A percentile compares a stretch with the other conserved stretches of the same genome.
Evolutionary conservation across 768 basidiomycete species (phyloP).

Genomic region (Naganishia vishniacii): DNA sequence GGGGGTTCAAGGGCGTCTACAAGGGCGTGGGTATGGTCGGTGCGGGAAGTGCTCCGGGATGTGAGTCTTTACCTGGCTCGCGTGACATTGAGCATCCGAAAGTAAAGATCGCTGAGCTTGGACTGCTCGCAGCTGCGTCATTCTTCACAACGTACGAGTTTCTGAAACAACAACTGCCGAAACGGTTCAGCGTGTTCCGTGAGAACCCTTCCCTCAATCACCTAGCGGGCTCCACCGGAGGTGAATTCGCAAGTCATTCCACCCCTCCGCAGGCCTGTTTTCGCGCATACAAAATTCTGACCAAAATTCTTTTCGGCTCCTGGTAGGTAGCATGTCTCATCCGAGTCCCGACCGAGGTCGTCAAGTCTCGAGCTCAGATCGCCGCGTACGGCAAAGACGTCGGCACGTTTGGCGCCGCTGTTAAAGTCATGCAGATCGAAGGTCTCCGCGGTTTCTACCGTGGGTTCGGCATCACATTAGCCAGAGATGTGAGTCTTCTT

Average conservation of each 20-base stretch:
- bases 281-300: not conserved
- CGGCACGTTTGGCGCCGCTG: slow-evolving; percentile 42
- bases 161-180: slow-evolving; percentile 68
- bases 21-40: slow-evolving; percentile 89
- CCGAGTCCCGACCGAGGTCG: slow-evolving; percentile 90
- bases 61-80: slow-evolving; percentile 51
- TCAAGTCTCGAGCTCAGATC: slow-evolving; percentile 88
- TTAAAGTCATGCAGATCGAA: slow-evolving; percentile 53
- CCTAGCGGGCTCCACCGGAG: slow-evolving; percentile 55
- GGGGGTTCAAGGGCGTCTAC: slow-evolving; percentile 86
- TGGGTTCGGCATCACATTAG: slow-evolving; percentile 75
- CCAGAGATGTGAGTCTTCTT: slow-evolving; percentile 56
- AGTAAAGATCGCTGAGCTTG: not conserved
- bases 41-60: slow-evolving; percentile 91
- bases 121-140: slow-evolving; percentile 80
- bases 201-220: slow-evolving; percentile 53
- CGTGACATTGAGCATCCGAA: not conserved
- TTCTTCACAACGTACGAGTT: slow-evolving; percentile 95
- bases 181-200: slow-evolving; percentile 56
- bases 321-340: slow-evolving; percentile 69
- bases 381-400: slow-evolving; percentile 59
- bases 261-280: not conserved
- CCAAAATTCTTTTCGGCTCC: not conserved
- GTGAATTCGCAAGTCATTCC: slow-evolving; percentile 54
- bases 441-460: slow-evolving; percentile 78